Conservation (phyloP, 352 stramenopile species). For the Plasmopara halstedii region DNA sequence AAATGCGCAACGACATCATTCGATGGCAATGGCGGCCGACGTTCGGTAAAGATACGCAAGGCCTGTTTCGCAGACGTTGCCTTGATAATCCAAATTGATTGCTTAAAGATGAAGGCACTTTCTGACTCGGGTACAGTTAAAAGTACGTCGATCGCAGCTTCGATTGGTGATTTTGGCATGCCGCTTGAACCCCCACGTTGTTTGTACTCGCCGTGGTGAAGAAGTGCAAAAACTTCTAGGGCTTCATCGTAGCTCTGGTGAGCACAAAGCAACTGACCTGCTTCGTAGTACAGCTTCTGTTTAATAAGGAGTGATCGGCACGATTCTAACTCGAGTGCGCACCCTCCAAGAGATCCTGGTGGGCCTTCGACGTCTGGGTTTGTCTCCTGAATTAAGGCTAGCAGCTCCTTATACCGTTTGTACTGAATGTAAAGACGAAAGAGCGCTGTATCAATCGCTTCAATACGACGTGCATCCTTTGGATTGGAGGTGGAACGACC, state of each 20-base stretch:
- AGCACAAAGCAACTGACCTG: conserved; percentile 55
- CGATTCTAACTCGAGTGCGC: conserved; percentile 54
- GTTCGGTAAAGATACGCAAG: conserved; percentile 79
- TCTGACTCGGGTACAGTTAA: conserved; percentile 64
- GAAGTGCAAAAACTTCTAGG: conserved; percentile 74
- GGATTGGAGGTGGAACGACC: conserved; percentile 32
- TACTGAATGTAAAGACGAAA: conserved; percentile 77
- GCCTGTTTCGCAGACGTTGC: conserved; percentile 63
- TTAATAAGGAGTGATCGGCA: conserved; percentile 62
- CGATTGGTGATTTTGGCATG: conserved; percentile 80
- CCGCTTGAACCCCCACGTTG: conserved; percentile 52
- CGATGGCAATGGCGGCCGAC: conserved; percentile 48
- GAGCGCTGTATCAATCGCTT: conserved; percentile 81
- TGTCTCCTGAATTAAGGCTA: conserved; percentile 64
- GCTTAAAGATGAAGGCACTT: conserved; percentile 83
- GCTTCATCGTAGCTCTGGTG: conserved; percentile 63
- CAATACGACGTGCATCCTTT: conserved; percentile 65
- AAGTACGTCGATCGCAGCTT: conserved; percentile 86
- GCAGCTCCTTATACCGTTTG: conserved; percentile 72
- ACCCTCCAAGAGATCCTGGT: conserved; percentile 29
- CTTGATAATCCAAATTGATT: conserved; percentile 84
- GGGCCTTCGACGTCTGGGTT: conserved; percentile 41
- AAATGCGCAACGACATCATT: conserved; percentile 78
- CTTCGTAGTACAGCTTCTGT: conserved; percentile 76
- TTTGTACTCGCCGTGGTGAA: conserved; percentile 77